phyloP scores from a whole-genome alignment of 2,329 filamentous ascomycete species.

The Fusarium odoratissimum region DNA sequence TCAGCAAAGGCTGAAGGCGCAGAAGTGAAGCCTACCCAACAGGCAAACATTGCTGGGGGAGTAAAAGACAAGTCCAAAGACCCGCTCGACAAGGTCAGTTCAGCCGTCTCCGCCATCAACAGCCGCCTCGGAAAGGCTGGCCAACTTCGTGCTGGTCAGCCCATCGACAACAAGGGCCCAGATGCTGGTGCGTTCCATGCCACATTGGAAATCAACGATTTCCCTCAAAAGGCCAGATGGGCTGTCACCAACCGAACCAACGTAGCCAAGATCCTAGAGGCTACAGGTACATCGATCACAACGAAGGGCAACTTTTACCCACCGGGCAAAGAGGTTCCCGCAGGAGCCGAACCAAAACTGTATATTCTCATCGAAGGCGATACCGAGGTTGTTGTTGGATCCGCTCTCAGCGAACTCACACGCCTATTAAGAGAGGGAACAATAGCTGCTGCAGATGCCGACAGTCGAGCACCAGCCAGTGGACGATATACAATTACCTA shows the following conservation, averaged over 20 bases:
- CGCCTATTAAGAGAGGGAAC: constrained; percentile 90
- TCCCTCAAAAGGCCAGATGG: constrained; percentile 98
- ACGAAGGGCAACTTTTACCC: constrained; percentile 95
- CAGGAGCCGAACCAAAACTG: constrained; percentile 86
- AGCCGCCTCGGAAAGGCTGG: constrained; percentile 89
- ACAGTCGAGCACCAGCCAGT: constrained; percentile 79
- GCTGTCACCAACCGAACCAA: constrained; percentile 98
- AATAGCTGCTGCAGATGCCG: constrained; percentile 87
- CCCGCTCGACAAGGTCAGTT: constrained; percentile 85
- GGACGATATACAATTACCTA: constrained; percentile 89
- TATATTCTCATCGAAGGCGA: constrained; percentile 99
- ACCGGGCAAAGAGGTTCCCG: constrained; percentile 80
- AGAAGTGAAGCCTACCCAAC: constrained; percentile 51
- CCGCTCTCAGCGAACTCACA: constrained; percentile 90
- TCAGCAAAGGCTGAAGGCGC: constrained; percentile 57
- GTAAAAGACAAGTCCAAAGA: constrained; percentile 69
- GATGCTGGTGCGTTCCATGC: constrained; percentile 97
- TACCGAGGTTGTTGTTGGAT: constrained; percentile 90
- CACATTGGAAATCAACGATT: constrained; percentile 98
- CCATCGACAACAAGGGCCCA: constrained; percentile 98
- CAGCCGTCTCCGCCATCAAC: constrained; percentile 92
- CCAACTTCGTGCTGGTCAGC: constrained; percentile 89
- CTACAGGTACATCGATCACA: constrained; percentile 94
- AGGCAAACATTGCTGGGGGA: constrained; percentile 68
- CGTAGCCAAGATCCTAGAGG: constrained; percentile 96